Evolutionary conservation across 164 flowering plant genomes (phyloP), one percentile per base, ranked within the genome.

Genomic region (Magnolia kwangsiensis): DNA sequence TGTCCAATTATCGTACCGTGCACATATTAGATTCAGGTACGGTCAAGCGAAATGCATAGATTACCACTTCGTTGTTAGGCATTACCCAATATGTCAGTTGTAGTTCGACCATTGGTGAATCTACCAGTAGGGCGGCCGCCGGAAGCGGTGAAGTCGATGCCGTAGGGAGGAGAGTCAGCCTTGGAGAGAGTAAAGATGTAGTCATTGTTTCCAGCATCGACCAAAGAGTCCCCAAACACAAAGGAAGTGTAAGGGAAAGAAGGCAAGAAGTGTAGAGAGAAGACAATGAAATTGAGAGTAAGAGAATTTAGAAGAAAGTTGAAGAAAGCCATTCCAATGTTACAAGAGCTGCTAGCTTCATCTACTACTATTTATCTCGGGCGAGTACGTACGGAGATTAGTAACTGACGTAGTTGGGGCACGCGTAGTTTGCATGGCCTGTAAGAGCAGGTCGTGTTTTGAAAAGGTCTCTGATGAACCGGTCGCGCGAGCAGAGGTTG

Each of bases 181-280:
- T 83, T 91, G 1, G 91, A 86, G 50, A 88, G 85, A 11, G 88
- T 89, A 66, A 87, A 77, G 24, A 90, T 69, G 51, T 88, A 88
- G 76, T 90, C 80, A 73, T 90, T 90, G 75, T 89, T 90, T 51
- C 94, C 92, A 0, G 86, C 87, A 76, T 90, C 94, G 24, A 88
- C 91, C 72, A 88, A 69, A 7, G 94, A 90, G 75, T 90, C 94
- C 5, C 94, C 94, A 75, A 90, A 89, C 80, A 88, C 78, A 66
- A 86, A 90, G 7, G 83, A 63, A 59, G 85, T 81, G 83, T 77
- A 80, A 61, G 74, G 80, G 55, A 75, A 21, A 76, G 78, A 71
- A 5, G 75, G 75, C 67, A 50, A 68, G 4, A 66, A 74, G 50
- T 72, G 49, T 16, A 75, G n/a, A 4, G 49, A 68, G 20, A 81